Evolutionary conservation across 768 basidiomycete genomes (phyloP).

Genomic region (Rhodotorula babjevae): DNA sequence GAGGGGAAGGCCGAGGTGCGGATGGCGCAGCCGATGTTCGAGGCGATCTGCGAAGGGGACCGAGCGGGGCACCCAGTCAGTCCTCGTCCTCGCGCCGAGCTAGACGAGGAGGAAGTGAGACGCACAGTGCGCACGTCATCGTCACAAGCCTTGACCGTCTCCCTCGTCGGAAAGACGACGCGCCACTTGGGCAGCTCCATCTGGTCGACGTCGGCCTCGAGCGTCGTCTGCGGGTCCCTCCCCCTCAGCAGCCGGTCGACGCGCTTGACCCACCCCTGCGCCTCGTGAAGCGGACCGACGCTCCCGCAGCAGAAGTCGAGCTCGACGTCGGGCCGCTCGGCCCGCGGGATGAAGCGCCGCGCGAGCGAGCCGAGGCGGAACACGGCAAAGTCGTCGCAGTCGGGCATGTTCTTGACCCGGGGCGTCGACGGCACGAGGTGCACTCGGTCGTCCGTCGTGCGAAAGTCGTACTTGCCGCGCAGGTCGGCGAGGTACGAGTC

Average conservation of each 20-base stretch:
- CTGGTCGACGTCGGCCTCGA: not conserved
- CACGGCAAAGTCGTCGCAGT: not conserved
- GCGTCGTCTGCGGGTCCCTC: not conserved
- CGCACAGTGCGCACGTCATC: slow-evolving; percentile 14
- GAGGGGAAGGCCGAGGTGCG: not conserved
- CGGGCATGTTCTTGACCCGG: not conserved
- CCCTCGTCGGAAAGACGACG: slow-evolving; percentile 26
- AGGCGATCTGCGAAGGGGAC: not conserved
- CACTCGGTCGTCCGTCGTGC: not conserved
- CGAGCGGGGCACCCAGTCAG: not conserved
- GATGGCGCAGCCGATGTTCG: slow-evolving; percentile 20
- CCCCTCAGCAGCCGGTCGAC: not conserved
- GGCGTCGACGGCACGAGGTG: slow-evolving; percentile 23
- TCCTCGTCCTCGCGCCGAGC: too few species aligned
- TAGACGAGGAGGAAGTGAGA: not conserved
- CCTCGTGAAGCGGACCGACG: not conserved
- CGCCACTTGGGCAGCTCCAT: slow-evolving; percentile 3
- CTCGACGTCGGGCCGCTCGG: slow-evolving; percentile 2
- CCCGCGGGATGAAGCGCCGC: not conserved
- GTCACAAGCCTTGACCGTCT: slow-evolving; percentile 2
- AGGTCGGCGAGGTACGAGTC: slow-evolving; percentile 4
- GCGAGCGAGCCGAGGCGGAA: slow-evolving; percentile 14
- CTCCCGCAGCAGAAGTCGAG: slow-evolving; percentile 25
- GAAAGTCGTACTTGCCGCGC: slow-evolving; percentile 24
- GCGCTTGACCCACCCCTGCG: not conserved